These are phyloP conservation scores for Rubia occidens DNA, from an alignment of 305 asterid genomes.

Conservation along the genomic window DNA sequence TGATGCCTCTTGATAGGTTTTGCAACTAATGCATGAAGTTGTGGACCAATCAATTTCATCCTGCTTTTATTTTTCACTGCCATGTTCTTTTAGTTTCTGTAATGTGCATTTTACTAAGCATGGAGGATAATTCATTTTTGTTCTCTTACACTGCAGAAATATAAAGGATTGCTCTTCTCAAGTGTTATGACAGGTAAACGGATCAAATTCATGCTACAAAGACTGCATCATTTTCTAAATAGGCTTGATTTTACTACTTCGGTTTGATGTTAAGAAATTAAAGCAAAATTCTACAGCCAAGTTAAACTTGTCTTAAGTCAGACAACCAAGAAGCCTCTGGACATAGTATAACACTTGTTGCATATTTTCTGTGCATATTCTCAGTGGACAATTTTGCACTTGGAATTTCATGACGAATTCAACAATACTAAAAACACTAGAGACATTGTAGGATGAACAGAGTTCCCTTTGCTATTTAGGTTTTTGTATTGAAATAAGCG, in stretches of 20 bases:
- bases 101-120: neutral
- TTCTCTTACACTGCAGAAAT: neutral
- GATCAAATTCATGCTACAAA: neutral
- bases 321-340: neutral
- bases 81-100: neutral
- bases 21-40: neutral
- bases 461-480: neutral
- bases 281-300: neutral
- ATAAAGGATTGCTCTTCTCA: neutral
- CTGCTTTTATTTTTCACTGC: neutral
- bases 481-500: too few relatives aligned
- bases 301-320: neutral
- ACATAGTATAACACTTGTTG: neutral
- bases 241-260: neutral
- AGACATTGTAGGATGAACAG: neutral
- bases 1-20: neutral
- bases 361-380: neutral
- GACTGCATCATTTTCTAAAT: neutral
- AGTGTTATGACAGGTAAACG: neutral
- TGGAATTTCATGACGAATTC: neutral
- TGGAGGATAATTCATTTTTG: neutral
- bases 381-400: neutral
- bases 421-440: neutral
- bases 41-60: neutral
- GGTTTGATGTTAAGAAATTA: neutral